phyloP scores from a whole-genome alignment of 345 rosid species.

The Eucalyptus virginea region DNA sequence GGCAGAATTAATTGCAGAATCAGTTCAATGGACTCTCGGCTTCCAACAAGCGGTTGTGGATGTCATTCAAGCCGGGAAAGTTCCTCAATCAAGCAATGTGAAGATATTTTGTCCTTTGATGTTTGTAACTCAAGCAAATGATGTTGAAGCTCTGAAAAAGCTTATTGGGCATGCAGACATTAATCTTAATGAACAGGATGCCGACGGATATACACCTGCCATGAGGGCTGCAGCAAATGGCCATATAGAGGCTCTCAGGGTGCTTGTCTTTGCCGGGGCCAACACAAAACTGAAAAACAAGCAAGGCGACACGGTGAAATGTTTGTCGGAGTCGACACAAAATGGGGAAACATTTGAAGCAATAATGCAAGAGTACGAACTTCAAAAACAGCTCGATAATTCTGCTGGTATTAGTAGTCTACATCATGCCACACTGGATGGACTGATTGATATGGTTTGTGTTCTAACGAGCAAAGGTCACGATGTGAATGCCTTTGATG shows the following conservation, averaged over 20 bases:
- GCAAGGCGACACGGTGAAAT: constrained; percentile 24
- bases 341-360: constrained; percentile 16
- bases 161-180: constrained; percentile 8
- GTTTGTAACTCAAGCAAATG: constrained; percentile 16
- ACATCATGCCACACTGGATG: constrained; percentile 38
- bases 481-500: constrained; percentile 37
- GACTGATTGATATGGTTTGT: constrained; percentile 24
- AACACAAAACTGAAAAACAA: constrained; percentile 25
- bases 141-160: constrained; percentile 16
- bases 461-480: constrained; percentile 12
- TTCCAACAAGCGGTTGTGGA: constrained; percentile 33
- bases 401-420: constrained; percentile 28
- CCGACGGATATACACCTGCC: constrained; percentile 25
- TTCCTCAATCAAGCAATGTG: constrained; percentile 20
- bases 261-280: constrained; percentile 44
- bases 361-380: constrained; percentile 27
- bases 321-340: constrained; percentile 10
- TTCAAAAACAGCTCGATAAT: constrained; percentile 6
- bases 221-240: constrained; percentile 39
- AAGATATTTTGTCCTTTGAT: constrained; percentile 23
- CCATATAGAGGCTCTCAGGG: constrained; percentile 26
- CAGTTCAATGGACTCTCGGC: constrained; percentile 22
- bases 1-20: constrained; percentile 21
- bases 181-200: constrained; percentile 34
- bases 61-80: constrained; percentile 22